Conservation (phyloP, 2,329 filamentous ascomycete species). For the Neurospora crassa region DNA sequence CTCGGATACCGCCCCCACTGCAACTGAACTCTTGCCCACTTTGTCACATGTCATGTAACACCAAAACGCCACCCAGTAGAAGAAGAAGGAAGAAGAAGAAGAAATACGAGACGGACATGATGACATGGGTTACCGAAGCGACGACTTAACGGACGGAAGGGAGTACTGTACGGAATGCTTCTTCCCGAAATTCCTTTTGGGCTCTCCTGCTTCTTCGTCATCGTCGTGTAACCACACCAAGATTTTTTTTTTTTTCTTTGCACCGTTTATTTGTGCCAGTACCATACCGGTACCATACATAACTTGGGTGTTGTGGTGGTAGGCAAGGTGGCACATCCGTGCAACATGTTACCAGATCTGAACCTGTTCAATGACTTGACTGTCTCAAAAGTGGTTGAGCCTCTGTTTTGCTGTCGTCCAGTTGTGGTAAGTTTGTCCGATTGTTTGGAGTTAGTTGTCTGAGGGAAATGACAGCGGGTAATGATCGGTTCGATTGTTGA, state of each 20-base stretch:
- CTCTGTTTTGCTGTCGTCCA: background rate
- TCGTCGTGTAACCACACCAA: background rate
- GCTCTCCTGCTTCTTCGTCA: background rate
- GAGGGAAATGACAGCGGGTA: background rate
- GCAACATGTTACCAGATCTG: background rate
- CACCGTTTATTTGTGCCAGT: background rate
- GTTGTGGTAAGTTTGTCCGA: background rate
- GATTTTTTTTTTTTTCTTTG: background rate
- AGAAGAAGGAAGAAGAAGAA: background rate
- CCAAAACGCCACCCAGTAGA: background rate
- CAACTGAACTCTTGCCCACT: background rate
- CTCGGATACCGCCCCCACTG: background rate
- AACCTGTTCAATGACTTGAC: background rate
- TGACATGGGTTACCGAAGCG: background rate
- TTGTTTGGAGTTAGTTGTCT: background rate
- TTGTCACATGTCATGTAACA: background rate
- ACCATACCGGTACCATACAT: background rate
- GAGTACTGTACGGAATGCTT: background rate
- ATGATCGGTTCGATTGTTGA: background rate
- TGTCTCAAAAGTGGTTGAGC: background rate
- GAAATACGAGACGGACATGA: background rate
- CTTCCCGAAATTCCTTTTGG: background rate
- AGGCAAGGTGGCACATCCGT: background rate
- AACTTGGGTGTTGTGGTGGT: background rate
- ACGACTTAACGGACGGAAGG: background rate